Percentiles rank a stretch among this genome's conserved stretches.
Conservation (phyloP, 495 filamentous ascomycete species). For the Aspergillus nanangensis region DNA sequence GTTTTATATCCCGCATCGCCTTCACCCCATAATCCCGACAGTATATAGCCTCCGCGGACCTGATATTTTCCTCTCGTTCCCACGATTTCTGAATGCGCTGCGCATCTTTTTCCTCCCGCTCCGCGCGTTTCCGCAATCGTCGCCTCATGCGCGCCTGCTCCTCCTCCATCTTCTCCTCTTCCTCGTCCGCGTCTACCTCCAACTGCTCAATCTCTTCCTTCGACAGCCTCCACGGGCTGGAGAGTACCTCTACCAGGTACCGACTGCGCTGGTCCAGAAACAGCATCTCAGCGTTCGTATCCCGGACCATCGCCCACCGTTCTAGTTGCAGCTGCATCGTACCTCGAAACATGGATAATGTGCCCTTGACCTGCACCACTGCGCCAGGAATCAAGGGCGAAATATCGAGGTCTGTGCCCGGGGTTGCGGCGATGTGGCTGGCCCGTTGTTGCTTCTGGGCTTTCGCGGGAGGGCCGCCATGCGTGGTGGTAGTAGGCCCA, state of each 20-base stretch:
- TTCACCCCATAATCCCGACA: constrained; percentile 30
- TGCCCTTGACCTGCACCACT: constrained; percentile 75
- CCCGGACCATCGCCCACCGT: constrained; percentile 51
- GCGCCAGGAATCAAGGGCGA: constrained; percentile 56
- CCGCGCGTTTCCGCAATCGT: constrained; percentile 28
- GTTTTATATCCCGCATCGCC: constrained; percentile 20
- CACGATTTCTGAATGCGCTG: constrained; percentile 30
- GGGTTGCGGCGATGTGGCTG: constrained; percentile 25
- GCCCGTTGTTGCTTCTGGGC: constrained; percentile 3
- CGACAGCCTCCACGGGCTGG: constrained; percentile 62
- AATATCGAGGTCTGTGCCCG: constrained; percentile 33
- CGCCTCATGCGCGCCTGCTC: constrained; percentile 34
- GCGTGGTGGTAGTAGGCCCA: not conserved
- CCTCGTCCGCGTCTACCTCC: constrained; percentile 42
- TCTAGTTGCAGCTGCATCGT: constrained; percentile 65
- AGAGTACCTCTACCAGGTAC: constrained; percentile 62
- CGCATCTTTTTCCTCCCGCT: constrained; percentile 33
- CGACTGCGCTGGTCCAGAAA: constrained; percentile 66
- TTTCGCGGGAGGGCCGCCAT: not conserved
- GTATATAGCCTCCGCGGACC: constrained; percentile 30
- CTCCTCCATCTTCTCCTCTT: constrained; percentile 35
- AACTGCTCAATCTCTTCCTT: constrained; percentile 51
- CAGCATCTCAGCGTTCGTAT: constrained; percentile 70
- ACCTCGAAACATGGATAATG: constrained; percentile 56
- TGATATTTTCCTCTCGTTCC: constrained; percentile 35